Base-by-base conservation (phyloP, 106 monocot species). In the Vanilla planifolia region DNA sequence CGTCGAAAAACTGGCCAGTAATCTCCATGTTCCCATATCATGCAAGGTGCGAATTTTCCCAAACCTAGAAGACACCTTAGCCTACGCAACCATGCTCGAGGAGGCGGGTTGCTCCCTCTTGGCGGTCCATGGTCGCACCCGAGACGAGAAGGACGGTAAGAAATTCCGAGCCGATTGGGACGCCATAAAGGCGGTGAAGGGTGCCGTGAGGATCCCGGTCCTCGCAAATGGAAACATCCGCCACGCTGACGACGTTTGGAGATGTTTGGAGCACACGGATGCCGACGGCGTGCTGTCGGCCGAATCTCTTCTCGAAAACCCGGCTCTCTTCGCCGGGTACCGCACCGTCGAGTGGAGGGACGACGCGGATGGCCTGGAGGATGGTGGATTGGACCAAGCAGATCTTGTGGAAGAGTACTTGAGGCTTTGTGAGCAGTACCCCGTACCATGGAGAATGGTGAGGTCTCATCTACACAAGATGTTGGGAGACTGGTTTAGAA, bases 161-260 rank as follows among this genome's bases (percentile, higher is more conserved):
- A 98, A 88, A 73, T 77, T 85, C 27, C 78, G 84, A 48, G 98
- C 98, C 57, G 84, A 98, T 60, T 98, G 98, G 98, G 61, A 74
- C 56, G 75, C 59, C 2, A 88, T 98, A 23, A 78, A 71, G 64
- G 81, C 78, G 15, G 88, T 98, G 3, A 98, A 92, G 62, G 34
- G 77, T 48, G 67, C 92, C 3, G 17, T 92, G 22, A 77, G 30
- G 41, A 88, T 98, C 43, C 98, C 98, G 24, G 98, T 98, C 23
- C 88, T 98, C 9, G 98, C 98, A 51, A 98, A 98, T 59, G 98
- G 98, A 63, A 92, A 98, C 64, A 84, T 98, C 46, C 81, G 98
- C 37, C 98, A 98, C 73, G 71, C 88, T 73, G 85, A 73, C 21
- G 98, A 98, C 71, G 98, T 85, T 43, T 20, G 40, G 15, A 44